These are phyloP conservation scores for Phlebiopsis flavidoalba DNA, from an alignment of 768 basidiomycete species.

Conservation along the genomic window DNA sequence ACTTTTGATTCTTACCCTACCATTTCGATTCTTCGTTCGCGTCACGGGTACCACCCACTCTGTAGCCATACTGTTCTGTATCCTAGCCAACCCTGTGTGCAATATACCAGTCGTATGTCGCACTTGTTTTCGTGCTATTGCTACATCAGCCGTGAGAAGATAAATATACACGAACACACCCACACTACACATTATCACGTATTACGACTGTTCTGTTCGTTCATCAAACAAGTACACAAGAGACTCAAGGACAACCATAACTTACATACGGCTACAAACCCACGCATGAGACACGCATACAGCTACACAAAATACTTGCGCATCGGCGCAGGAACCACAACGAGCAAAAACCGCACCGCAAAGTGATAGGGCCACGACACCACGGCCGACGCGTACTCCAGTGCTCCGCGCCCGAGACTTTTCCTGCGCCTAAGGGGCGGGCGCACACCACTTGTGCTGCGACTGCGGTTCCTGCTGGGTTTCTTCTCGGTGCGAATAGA, in stretches of 20 bases:
- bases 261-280: background rate
- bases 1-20: background rate
- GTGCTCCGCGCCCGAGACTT: constrained; percentile 9
- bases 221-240: background rate
- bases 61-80: constrained; percentile 7
- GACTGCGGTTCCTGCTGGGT: constrained; percentile 10
- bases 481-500: constrained; percentile 2
- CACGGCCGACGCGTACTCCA: constrained; percentile 13
- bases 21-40: background rate
- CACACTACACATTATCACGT: background rate
- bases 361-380: constrained; percentile 20
- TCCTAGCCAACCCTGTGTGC: constrained; percentile 1
- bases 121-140: background rate
- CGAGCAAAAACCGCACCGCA: background rate
- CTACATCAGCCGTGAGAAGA: background rate
- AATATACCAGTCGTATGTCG: background rate
- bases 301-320: background rate
- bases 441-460: constrained; percentile 13
- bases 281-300: background rate
- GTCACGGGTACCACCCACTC: background rate
- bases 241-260: background rate
- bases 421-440: background rate
- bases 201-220: background rate
- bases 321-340: background rate
- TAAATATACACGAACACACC: background rate